Base-by-base conservation (phyloP, 1,139 yeast species). In the Saccharomyces hybrid region DNA sequence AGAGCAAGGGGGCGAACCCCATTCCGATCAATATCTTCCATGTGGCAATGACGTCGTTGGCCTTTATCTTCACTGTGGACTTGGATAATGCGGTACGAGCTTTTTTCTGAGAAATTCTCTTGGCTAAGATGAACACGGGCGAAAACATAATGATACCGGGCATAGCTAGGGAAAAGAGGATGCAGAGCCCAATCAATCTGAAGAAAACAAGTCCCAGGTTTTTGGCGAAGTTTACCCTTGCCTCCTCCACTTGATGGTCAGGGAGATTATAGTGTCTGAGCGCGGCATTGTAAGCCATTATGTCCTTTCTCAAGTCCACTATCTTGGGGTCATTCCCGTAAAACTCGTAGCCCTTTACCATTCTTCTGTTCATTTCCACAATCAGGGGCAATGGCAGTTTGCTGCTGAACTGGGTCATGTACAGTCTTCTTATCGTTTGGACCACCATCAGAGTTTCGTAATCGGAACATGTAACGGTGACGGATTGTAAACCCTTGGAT, bases 21-120 rank as follows among this genome's bases (percentile, higher is more conserved):
- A 93, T 79, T 41, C 93, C 84, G 48, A 93, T 91, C 61, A 93
- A 76, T 48, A 93, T 84, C 70, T 93, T 93, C 99, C 99, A 90
- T 1, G 97, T 90, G 1, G 97, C 97, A 56, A 90, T 78, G 28
- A 93, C 97, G 70, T 93, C 99, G 56, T 85, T 84, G 27, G 96
- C 99, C 64, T 83, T 82, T 59, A 93, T 85, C 69, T 93, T 93
- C 32, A 93, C 99, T 1, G 89, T 80, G 0, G 97, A 89, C 6
- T 81, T 84, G n/a, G 90, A 91, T 54, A 93, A 76, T 0, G 98
- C 99, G 57, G 83, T 81, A 55, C 72, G 76, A 32, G 95, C 90
- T 70, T 90, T 90, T 61, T 77, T 75, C 51, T 74, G 76, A 0
- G 97, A 87, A 49, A 88, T 86, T 49, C 73, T 67, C 63, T 86